Percentiles rank a stretch among this genome's conserved stretches.
Conservation (phyloP, 176 grass and related monocot genomes). For the Panicum miliaceum region DNA sequence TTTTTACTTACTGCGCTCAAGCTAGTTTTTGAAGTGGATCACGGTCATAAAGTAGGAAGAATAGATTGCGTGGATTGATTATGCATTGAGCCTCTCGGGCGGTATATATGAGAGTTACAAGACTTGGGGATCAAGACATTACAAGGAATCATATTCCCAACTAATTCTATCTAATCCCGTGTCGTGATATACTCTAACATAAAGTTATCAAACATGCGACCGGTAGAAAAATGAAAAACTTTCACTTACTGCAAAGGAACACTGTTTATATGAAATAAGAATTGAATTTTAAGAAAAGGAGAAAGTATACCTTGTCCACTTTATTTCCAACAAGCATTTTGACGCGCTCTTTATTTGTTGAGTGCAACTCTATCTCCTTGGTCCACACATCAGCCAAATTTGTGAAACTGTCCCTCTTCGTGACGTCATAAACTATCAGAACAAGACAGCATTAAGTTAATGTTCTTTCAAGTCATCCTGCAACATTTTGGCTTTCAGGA, state of each 20-base stretch:
- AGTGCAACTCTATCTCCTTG: constrained; percentile 92
- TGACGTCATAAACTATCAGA: constrained; percentile 95
- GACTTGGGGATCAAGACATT: too few relatives aligned
- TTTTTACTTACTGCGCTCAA: background rate
- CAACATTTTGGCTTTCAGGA: background rate
- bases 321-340: constrained; percentile 99
- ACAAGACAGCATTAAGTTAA: constrained; percentile 53
- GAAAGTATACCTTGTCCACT: constrained; percentile 83
- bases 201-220: constrained; percentile 9
- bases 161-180: too few relatives aligned
- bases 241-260: background rate
- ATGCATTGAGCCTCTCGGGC: too few relatives aligned
- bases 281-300: background rate
- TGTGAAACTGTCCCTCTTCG: constrained; percentile 83
- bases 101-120: too few relatives aligned
- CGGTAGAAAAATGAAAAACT: background rate
- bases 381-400: constrained; percentile 94
- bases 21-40: background rate
- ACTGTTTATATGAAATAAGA: background rate
- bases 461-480: constrained; percentile 9
- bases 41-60: too few relatives aligned
- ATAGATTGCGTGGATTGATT: too few relatives aligned
- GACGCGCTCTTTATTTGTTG: constrained; percentile 76
- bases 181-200: too few relatives aligned
- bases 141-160: too few relatives aligned